A percentile compares a stretch with the other conserved stretches of the same genome.
Evolutionary conservation across 371 early-diverging fungal genomes (phyloP).

Genomic region (Zancudomyces culisetae): DNA sequence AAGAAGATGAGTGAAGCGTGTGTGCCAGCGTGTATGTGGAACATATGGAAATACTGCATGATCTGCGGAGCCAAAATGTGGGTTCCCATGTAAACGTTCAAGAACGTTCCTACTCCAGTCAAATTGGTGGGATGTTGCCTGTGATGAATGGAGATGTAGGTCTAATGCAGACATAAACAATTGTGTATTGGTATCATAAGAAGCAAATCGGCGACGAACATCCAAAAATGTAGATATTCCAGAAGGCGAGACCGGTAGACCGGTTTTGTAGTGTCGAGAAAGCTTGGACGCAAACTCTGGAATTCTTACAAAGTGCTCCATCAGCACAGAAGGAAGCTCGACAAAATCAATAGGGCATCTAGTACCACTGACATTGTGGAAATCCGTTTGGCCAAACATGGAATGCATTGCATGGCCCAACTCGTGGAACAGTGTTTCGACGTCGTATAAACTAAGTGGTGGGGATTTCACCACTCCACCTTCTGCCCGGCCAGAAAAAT

Average conservation of each 20-base stretch:
- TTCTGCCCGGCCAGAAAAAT: slow-evolving; percentile 30
- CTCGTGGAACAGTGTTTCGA: slow-evolving; percentile 94
- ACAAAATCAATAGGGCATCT: slow-evolving; percentile 90
- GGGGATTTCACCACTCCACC: slow-evolving; percentile 18
- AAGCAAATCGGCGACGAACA: slow-evolving; percentile 31
- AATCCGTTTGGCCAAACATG: slow-evolving; percentile 82
- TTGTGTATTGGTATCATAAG: slow-evolving; percentile 69
- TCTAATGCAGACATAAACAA: slow-evolving; percentile 74
- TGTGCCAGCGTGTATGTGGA: slow-evolving; percentile 60
- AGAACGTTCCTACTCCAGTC: slow-evolving; percentile 2
- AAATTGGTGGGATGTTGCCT: slow-evolving; percentile 6
- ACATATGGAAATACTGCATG: slow-evolving; percentile 15
- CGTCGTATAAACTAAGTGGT: slow-evolving; percentile 42
- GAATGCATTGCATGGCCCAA: slow-evolving; percentile 98
- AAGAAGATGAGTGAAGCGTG: slow-evolving; percentile 77
- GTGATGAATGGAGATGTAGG: slow-evolving; percentile 35
- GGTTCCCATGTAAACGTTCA: not conserved
- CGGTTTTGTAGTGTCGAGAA: slow-evolving; percentile 44
- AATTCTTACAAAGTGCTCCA: slow-evolving; percentile 72
- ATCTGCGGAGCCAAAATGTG: not conserved
- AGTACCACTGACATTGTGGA: slow-evolving; percentile 87
- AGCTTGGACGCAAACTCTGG: slow-evolving; percentile 48
- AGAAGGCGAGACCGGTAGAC: slow-evolving; percentile 26
- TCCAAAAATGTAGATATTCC: slow-evolving; percentile 30
- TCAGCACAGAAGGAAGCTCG: slow-evolving; percentile 86